Evolutionary conservation across 495 filamentous ascomycete genomes (phyloP).

Genomic region (Evansstolkia leycettana): DNA sequence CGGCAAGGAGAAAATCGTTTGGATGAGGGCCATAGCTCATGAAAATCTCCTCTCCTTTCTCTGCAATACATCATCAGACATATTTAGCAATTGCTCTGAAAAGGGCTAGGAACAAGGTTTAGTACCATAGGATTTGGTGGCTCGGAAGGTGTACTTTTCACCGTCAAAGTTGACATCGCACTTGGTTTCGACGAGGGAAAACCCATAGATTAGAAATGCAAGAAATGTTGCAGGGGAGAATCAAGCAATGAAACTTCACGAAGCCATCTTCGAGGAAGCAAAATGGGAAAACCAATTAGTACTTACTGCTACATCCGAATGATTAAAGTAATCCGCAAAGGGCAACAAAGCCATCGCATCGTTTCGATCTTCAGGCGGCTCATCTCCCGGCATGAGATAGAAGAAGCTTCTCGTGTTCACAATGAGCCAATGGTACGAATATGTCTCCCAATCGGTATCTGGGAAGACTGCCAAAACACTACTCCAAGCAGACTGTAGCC

Average conservation of each 20-base stretch:
- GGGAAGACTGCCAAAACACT: slow-evolving; percentile 40
- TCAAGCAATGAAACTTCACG: too few relatives aligned
- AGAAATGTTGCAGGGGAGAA: too few relatives aligned
- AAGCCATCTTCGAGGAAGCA: neutral
- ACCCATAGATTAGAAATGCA: too few relatives aligned
- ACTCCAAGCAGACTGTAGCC: slow-evolving; percentile 51
- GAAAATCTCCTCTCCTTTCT: slow-evolving; percentile 57
- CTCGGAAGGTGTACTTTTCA: slow-evolving; percentile 49
- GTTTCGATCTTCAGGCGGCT: slow-evolving; percentile 40
- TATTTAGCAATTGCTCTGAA: neutral
- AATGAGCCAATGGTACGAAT: slow-evolving; percentile 64
- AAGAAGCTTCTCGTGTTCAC: slow-evolving; percentile 81
- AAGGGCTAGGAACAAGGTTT: neutral
- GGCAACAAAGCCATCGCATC: slow-evolving; percentile 74
- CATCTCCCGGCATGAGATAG: slow-evolving; percentile 40
- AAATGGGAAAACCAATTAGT: neutral
- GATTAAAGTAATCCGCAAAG: slow-evolving; percentile 84
- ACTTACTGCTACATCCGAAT: slow-evolving; percentile 41
- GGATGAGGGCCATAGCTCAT: slow-evolving; percentile 71
- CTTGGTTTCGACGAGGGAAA: slow-evolving; percentile 14
- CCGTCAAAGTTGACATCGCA: slow-evolving; percentile 51
- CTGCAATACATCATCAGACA: slow-evolving; percentile 6
- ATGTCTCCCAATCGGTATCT: slow-evolving; percentile 37
- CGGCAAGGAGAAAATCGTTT: slow-evolving; percentile 69
- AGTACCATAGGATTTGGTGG: slow-evolving; percentile 41